Evolutionary conservation across 2,329 filamentous ascomycete species (phyloP), one percentile per base, ranked within the genome.

Genomic region (Exophiala phaeomuriformis): DNA sequence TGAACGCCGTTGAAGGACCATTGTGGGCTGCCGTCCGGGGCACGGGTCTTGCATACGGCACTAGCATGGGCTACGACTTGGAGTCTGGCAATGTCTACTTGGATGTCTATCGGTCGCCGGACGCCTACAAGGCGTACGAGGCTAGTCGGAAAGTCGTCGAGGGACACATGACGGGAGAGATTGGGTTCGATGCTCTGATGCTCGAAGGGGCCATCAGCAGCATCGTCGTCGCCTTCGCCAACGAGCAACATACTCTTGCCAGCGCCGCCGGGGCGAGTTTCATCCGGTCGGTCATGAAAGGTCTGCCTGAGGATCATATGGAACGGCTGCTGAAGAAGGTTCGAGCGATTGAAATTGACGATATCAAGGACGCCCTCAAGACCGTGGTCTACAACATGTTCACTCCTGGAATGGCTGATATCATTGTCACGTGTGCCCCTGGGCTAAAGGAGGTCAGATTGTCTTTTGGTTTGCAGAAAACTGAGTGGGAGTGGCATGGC

Each of bases 21-120:
- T 81, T 98, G 32, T 97, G 93, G 91, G 86, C 86, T 59, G 88
- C 89, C 0, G 87, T 97, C 46, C 88, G 93, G 44, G 93, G 93
- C 52, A 93, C 88, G 41, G 93, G 93, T 42, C 83, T 97, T 49
- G 93, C 93, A 0, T 98, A 98, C 66, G 90, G 90, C 49, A 85
- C 86, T 0, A 82, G 80, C 63, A 95, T 97, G 66, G 78, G 78
- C 42, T 84, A 86, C 43, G 86, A 88, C 65, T 74, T 88, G 30
- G 88, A 93, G 64, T 83, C 82, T 1, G 93, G 91, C 2, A 81
- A 87, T 47, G 73, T 96, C 48, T 84, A 88, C 57, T 94, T 94
- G 72, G 82, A 83, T 51, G 85, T 97, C 40, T 96, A 94, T 74
- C 85, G 91, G 29, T 94, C 89, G 0, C 91, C 93, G 0, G 89